Conservation (phyloP, 2,329 filamentous ascomycete species). For the Clathrospora elynae region DNA sequence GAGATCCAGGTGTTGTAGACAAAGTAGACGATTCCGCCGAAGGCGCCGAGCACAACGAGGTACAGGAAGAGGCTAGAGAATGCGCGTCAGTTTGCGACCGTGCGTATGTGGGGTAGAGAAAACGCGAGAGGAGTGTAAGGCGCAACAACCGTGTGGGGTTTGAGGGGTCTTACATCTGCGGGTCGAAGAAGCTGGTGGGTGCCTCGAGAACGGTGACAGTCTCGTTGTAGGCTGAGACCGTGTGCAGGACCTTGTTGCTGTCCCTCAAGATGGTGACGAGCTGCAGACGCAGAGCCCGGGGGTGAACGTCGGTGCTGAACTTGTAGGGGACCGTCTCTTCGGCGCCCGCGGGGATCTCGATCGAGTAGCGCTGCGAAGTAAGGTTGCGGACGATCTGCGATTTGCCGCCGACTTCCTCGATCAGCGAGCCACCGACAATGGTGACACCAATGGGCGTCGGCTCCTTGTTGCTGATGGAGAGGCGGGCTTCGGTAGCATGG, state of each 20-base stretch:
- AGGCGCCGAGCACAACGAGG: constrained; percentile 79
- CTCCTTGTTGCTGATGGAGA: constrained; percentile 87
- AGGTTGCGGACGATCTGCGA: constrained; percentile 77
- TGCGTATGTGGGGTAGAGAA: neutral
- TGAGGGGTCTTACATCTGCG: constrained; percentile 75
- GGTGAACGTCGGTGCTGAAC: constrained; percentile 90
- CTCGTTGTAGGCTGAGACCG: constrained; percentile 78
- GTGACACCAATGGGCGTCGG: constrained; percentile 72
- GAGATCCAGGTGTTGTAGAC: constrained; percentile 99
- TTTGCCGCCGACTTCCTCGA: constrained; percentile 62
- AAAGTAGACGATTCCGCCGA: constrained; percentile 85
- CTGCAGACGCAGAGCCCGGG: constrained; percentile 82
- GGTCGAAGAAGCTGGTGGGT: constrained; percentile 88
- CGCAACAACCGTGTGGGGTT: neutral
- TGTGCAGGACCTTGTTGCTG: constrained; percentile 70
- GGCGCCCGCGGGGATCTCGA: constrained; percentile 75
- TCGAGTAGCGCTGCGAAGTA: constrained; percentile 74
- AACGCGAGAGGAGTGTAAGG: neutral
- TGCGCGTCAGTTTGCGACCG: constrained; percentile 19
- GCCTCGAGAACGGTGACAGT: constrained; percentile 87
- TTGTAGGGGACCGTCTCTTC: constrained; percentile 78
- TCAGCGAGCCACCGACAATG: constrained; percentile 76
- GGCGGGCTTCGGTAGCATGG: constrained; percentile 77
- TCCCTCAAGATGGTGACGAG: constrained; percentile 76
- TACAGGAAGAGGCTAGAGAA: constrained; percentile 88